Conservation (phyloP, 129 eudicot genomes). For the Lonicera japonica region DNA sequence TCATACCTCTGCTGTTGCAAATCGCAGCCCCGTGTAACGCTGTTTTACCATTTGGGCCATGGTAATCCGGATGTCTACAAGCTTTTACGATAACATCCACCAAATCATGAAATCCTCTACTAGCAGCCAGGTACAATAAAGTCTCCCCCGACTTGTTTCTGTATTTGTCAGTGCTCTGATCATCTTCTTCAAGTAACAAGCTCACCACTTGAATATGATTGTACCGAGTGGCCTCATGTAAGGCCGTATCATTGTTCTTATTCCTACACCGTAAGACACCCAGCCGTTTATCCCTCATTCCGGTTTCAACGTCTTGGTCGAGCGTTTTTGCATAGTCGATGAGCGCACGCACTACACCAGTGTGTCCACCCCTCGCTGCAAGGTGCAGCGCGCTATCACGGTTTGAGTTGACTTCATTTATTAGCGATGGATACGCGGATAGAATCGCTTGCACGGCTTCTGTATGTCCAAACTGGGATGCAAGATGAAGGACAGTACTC, state of each 20-base stretch:
- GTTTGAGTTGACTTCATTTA: neutral
- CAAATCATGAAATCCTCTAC: neutral
- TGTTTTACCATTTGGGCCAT: no score
- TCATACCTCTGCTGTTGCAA: no score
- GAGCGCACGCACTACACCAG: neutral
- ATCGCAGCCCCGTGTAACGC: no score
- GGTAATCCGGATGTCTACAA: no score
- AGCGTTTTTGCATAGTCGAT: neutral
- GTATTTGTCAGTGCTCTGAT: neutral
- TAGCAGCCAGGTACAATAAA: slow-evolving; percentile 29
- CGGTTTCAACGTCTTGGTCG: neutral
- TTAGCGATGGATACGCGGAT: no score
- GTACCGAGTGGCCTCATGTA: slow-evolving; percentile 21
- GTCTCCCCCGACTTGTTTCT: slow-evolving; percentile 19
- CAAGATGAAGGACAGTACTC: no score
- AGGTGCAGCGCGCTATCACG: slow-evolving; percentile 20
- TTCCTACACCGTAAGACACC: neutral
- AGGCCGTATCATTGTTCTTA: neutral
- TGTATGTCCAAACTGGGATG: no score
- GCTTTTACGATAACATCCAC: no score
- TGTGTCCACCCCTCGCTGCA: slow-evolving; percentile 21
- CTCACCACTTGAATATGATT: slow-evolving; percentile 2
- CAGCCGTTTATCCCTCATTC: neutral
- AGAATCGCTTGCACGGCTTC: no score
- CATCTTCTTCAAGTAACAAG: slow-evolving; percentile 5